Evolutionary conservation across 2,329 filamentous ascomycete species (phyloP), one percentile per base, ranked within the genome.

Genomic region (Rutstroemia sp.): DNA sequence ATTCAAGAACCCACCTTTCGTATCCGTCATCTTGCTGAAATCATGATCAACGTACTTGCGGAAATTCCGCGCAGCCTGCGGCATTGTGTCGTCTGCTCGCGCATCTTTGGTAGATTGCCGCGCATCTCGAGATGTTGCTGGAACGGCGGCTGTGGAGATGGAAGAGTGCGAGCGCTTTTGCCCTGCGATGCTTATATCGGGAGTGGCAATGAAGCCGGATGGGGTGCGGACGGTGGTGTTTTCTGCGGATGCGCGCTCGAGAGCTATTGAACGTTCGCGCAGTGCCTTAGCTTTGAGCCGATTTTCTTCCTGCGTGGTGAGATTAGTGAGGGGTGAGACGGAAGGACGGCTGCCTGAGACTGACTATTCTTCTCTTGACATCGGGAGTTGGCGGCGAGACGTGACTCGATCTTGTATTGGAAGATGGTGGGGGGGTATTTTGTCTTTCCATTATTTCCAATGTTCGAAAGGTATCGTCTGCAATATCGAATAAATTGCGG

Each of bases 21-120:
- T 97, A 71, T 99, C 94, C 6, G 87, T 95, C 91, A 99, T 97
- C 73, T 92, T 88, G 69, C 88, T 92, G 73, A 99, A 94, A 71
- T 99, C 94, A 74, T 96, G 97, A 69, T 99, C 94, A 67, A 99
- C 92, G 69, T 88, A 97, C 70, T 94, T 92, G 59, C 88, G 84
- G 64, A 97, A 96, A 68, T 95, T 96, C 67, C 85, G 82, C 41
- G 89, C 89, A 0, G 92, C 87, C 55, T 84, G 84, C 50, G 34
- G 25, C 12, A 65, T 64, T 2, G 58, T 59, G 8, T 64, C 61
- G 30, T 64, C 61, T 21, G 53, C 51, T 9, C 52, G 57, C 1
- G 48, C 46, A n/a, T 44, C 46, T 4, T 57, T 73, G 49, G 83
- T 78, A 5, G 48, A 16, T 46, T 51, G 39, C 25, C 55, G 48